Conservation (phyloP, 306 rosid species). For the Psophocarpus tetragonolobus region DNA sequence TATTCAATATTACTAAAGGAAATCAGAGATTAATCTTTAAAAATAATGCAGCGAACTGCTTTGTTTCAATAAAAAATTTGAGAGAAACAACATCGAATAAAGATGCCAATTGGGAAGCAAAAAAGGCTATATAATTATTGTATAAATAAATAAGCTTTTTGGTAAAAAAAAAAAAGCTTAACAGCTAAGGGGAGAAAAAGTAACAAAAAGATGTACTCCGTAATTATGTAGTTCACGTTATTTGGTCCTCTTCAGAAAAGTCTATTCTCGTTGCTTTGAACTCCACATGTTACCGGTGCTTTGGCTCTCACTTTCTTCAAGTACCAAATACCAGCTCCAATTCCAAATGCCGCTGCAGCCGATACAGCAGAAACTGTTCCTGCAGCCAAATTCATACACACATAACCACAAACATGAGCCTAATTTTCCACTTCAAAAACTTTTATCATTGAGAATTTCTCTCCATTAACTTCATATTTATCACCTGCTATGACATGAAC, state of each 20-base stretch:
- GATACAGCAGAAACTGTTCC: constrained; percentile 72
- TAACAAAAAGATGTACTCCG: constrained; percentile 20
- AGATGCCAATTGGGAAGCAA: constrained; percentile 10
- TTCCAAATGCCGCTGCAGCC: constrained; percentile 77
- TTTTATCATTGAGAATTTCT: neutral
- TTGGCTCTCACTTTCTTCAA: constrained; percentile 69
- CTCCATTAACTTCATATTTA: neutral
- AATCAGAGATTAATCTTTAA: neutral
- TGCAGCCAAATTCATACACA: constrained; percentile 37
- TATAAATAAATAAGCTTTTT: constrained; percentile 16
- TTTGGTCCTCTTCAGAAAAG: constrained; percentile 58
- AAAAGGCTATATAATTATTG: constrained; percentile 12
- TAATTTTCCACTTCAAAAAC: neutral
- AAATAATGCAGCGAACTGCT: neutral
- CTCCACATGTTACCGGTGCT: constrained; percentile 91
- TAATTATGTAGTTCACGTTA: neutral
- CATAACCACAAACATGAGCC: neutral
- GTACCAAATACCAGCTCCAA: constrained; percentile 87
- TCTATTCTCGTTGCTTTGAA: constrained; percentile 85
- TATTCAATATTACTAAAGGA: neutral
- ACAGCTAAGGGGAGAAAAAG: neutral
- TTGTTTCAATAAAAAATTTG: neutral
- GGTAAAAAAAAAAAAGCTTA: constrained; percentile 6
- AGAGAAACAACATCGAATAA: neutral
- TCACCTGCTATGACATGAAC: constrained; percentile 70